phyloP scores from a whole-genome alignment of 257 asterid genomes.

The Solanum appendiculatum region DNA sequence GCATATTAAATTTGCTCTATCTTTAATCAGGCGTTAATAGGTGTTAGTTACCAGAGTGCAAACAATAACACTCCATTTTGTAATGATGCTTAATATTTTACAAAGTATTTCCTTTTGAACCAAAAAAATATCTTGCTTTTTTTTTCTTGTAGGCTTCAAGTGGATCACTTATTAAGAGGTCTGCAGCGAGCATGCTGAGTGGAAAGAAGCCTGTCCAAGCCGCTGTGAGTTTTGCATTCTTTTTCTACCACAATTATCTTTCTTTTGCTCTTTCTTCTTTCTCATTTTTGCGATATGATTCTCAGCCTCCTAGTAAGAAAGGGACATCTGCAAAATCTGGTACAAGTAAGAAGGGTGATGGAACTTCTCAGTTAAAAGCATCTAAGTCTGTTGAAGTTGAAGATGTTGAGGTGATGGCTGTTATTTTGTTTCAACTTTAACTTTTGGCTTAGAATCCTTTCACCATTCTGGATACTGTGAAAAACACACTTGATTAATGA shows the following conservation, averaged over 20 bases:
- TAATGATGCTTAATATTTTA: neutral
- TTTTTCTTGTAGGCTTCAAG: constrained; percentile 49
- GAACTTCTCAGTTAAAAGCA: constrained; percentile 52
- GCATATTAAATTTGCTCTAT: neutral
- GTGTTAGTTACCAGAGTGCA: neutral
- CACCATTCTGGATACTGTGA: neutral
- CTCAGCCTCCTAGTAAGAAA: constrained; percentile 78
- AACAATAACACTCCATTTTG: neutral
- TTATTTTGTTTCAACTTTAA: neutral
- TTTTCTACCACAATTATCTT: neutral
- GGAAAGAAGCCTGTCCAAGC: constrained; percentile 70
- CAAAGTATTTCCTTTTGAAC: neutral
- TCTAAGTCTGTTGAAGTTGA: constrained; percentile 65
- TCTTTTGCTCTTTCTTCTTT: neutral
- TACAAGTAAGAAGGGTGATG: constrained; percentile 63
- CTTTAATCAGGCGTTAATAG: neutral
- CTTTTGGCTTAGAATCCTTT: neutral
- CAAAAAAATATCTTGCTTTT: neutral
- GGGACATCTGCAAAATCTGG: constrained; percentile 50
- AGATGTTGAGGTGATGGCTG: constrained; percentile 68
- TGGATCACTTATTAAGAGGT: constrained; percentile 56
- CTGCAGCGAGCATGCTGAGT: constrained; percentile 99
- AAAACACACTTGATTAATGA: neutral
- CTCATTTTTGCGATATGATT: neutral
- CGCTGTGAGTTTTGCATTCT: constrained; percentile 49